A percentile compares a stretch with the other conserved stretches of the same genome.
Conservation (phyloP, 352 stramenopile genomes). For the Pythium inflatum region DNA sequence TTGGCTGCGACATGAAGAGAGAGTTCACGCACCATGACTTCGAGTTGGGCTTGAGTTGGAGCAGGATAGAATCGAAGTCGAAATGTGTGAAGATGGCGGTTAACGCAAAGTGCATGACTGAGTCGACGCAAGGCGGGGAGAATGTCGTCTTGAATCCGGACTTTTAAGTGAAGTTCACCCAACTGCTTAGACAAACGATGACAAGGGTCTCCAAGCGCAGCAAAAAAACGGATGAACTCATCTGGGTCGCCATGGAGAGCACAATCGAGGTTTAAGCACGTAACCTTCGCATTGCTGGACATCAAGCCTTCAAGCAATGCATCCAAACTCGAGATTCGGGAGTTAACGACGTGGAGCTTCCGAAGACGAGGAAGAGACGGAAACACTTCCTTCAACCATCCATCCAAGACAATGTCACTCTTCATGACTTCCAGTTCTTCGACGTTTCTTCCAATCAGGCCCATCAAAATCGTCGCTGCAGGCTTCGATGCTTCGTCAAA, state of each 20-base stretch:
- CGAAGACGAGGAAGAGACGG: not conserved
- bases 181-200: not conserved
- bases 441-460: not conserved
- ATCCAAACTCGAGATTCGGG: not conserved
- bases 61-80: not conserved
- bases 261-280: not conserved
- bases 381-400: not conserved
- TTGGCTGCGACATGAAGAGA: not conserved
- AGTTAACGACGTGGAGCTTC: not conserved
- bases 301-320: not conserved
- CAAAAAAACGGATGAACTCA: not conserved
- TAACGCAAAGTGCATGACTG: not conserved
- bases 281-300: not conserved
- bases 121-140: not conserved
- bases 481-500: not conserved
- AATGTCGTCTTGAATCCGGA: not conserved
- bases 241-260: not conserved
- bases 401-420: too few species aligned
- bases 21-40: not conserved
- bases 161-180: not conserved
- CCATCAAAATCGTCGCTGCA: not conserved
- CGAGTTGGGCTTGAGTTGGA: not conserved
- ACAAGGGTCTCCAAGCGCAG: not conserved
- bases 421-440: not conserved
- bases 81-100: not conserved